A percentile compares a stretch with the other conserved stretches of the same genome.
phyloP scores from a whole-genome alignment of 805 yeast genomes.

The Ogataea paraovalis region DNA sequence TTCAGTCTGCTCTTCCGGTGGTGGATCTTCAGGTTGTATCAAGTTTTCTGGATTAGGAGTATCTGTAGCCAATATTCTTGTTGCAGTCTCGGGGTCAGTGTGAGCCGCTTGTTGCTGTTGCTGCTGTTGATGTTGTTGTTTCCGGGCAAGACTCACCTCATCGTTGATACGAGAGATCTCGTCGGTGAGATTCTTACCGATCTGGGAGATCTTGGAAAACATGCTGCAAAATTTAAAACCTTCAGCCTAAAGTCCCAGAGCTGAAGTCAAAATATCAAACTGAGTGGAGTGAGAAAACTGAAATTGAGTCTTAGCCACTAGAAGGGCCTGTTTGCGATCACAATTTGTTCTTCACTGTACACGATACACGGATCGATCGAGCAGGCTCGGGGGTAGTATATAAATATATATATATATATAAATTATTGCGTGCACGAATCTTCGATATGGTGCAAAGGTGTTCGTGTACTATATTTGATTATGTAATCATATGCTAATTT shows the following conservation, averaged over 20 bases:
- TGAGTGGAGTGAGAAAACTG: too few relatives aligned
- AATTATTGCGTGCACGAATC: too few relatives aligned
- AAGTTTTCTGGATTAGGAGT: slow-evolving; percentile 48
- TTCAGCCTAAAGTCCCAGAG: background rate
- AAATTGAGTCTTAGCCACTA: too few relatives aligned
- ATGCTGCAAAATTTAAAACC: slow-evolving; percentile 24
- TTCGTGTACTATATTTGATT: too few relatives aligned
- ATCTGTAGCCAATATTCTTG: slow-evolving; percentile 33
- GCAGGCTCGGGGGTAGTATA: too few relatives aligned
- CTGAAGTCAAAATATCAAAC: background rate
- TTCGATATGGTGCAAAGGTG: too few relatives aligned
- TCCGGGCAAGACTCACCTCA: slow-evolving; percentile 24
- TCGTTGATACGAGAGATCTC: slow-evolving; percentile 42
- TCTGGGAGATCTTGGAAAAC: slow-evolving; percentile 57
- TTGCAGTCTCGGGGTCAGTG: slow-evolving; percentile 25
- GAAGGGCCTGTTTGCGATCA: too few relatives aligned
- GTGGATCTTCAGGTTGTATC: slow-evolving; percentile 42
- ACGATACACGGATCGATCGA: too few relatives aligned
- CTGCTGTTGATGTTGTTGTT: slow-evolving; percentile 15
- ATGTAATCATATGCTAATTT: too few relatives aligned
- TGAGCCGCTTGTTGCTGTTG: slow-evolving; percentile 6
- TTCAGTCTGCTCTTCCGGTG: slow-evolving; percentile 3
- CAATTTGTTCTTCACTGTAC: too few relatives aligned
- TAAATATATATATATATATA: too few relatives aligned
- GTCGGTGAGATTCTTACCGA: slow-evolving; percentile 60